A percentile compares a stretch with the other conserved stretches of the same genome.
These are phyloP conservation scores for Coprinopsis marcescibilis DNA, from an alignment of 768 basidiomycete species.

Conservation along the genomic window DNA sequence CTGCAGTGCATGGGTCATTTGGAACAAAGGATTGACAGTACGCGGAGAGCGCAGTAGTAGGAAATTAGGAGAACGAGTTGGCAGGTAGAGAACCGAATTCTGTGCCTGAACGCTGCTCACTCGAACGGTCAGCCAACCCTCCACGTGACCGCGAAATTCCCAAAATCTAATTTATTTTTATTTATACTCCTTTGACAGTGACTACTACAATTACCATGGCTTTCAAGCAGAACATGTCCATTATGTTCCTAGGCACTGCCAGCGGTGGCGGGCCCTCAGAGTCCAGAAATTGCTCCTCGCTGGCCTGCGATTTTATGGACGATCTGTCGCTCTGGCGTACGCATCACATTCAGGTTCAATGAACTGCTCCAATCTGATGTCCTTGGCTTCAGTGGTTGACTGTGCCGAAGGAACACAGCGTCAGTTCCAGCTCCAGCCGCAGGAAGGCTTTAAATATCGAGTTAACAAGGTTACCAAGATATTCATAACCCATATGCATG, in stretches of 20 bases:
- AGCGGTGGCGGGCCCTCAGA: slow-evolving; percentile 72
- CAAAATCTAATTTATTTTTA: background rate
- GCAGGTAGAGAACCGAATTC: background rate
- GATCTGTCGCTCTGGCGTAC: slow-evolving; percentile 65
- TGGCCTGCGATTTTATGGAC: slow-evolving; percentile 53
- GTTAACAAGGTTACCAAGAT: slow-evolving; percentile 53
- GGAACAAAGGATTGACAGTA: slow-evolving; percentile 2
- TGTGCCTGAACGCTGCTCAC: background rate
- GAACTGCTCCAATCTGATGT: slow-evolving; percentile 10
- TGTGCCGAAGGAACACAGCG: slow-evolving; percentile 77
- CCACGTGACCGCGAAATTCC: slow-evolving; percentile 26
- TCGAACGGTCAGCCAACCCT: slow-evolving; percentile 16
- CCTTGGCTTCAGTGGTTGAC: slow-evolving; percentile 62
- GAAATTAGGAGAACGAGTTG: background rate
- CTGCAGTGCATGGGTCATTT: slow-evolving; percentile 12
- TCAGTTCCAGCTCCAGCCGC: slow-evolving; percentile 57
- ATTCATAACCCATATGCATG: slow-evolving; percentile 85
- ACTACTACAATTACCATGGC: slow-evolving; percentile 3
- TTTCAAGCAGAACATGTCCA: slow-evolving; percentile 40
- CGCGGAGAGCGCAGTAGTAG: background rate
- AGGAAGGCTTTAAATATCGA: slow-evolving; percentile 26
- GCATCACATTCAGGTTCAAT: slow-evolving; percentile 16
- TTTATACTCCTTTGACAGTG: background rate
- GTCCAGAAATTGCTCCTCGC: slow-evolving; percentile 71
- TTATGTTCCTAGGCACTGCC: slow-evolving; percentile 74